Conservation (phyloP, 306 rosid species). For the Rosa chinensis region DNA sequence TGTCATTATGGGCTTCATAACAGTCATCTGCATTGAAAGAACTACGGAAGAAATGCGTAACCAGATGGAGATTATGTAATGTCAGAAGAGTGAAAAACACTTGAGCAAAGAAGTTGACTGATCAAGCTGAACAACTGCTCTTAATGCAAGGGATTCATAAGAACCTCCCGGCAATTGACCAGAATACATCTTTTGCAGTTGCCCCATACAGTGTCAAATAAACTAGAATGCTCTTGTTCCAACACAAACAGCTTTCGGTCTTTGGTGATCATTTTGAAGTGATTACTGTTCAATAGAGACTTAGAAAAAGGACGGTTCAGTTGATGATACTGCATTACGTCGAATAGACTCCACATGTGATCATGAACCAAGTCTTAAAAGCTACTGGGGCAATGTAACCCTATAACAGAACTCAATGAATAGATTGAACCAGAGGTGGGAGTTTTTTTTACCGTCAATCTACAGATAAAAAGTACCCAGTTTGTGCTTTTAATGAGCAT, state of each 20-base stretch:
- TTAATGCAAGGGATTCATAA: slow-evolving; percentile 7
- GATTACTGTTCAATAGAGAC: background rate
- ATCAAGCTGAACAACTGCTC: slow-evolving; percentile 17
- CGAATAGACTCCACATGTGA: no score
- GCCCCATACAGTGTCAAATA: background rate
- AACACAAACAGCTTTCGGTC: background rate
- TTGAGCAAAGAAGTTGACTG: slow-evolving; percentile 16
- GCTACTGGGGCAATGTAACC: background rate
- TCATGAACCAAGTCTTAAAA: no score
- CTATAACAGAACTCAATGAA: no score
- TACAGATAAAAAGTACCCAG: background rate
- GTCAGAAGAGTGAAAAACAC: slow-evolving; percentile 44
- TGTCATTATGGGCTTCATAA: slow-evolving; percentile 54
- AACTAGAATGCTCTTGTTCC: background rate
- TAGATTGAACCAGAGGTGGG: background rate
- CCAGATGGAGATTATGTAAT: slow-evolving; percentile 33
- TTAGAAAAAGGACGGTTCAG: background rate
- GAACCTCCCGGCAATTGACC: background rate
- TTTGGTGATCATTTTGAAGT: background rate
- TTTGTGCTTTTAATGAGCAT: background rate
- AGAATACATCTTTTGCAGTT: background rate
- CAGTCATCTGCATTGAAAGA: slow-evolving; percentile 44
- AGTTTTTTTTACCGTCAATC: background rate
- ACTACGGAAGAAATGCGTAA: slow-evolving; percentile 31
- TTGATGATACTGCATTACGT: no score